phyloP scores from a whole-genome alignment of 768 basidiomycete species.

The Lactarius trivialis region DNA sequence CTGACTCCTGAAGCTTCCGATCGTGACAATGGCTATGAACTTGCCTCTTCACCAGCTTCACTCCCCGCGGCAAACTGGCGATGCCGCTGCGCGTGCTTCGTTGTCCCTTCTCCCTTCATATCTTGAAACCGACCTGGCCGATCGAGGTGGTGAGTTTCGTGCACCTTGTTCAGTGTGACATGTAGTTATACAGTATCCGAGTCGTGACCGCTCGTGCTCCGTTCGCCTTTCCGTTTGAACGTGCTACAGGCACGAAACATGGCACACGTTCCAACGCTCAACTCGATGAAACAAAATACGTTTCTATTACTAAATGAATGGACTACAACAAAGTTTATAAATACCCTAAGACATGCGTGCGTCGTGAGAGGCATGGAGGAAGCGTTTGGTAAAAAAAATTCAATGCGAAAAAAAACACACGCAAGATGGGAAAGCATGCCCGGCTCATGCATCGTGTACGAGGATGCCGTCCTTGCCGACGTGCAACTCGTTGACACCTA shows the following conservation, averaged over 20 bases:
- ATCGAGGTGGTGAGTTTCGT: too few species aligned
- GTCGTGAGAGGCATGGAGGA: constrained; percentile 9
- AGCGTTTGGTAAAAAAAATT: not conserved
- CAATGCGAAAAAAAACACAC: not conserved
- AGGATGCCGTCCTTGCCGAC: constrained; percentile 17
- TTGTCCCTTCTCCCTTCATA: too few species aligned
- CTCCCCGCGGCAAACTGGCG: too few species aligned
- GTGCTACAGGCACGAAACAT: not conserved
- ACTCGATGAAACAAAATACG: not conserved
- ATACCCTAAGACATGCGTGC: constrained; percentile 1
- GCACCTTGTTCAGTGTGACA: too few species aligned
- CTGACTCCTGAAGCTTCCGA: too few species aligned
- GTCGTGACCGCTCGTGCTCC: too few species aligned
- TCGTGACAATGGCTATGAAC: too few species aligned
- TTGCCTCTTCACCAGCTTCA: too few species aligned
- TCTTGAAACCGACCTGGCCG: too few species aligned
- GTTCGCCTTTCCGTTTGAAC: not conserved
- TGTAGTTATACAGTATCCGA: too few species aligned
- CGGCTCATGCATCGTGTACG: not conserved
- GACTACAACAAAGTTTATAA: constrained; percentile 11
- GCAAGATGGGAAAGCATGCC: not conserved
- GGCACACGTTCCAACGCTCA: not conserved
- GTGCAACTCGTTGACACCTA: constrained; percentile 9
- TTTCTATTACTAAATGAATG: constrained; percentile 9
- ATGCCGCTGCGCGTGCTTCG: too few species aligned